Percentiles rank a stretch among this genome's conserved stretches.
These are phyloP conservation scores for Linanthus parryae DNA, from an alignment of 148 eudicot species.

Conservation along the genomic window DNA sequence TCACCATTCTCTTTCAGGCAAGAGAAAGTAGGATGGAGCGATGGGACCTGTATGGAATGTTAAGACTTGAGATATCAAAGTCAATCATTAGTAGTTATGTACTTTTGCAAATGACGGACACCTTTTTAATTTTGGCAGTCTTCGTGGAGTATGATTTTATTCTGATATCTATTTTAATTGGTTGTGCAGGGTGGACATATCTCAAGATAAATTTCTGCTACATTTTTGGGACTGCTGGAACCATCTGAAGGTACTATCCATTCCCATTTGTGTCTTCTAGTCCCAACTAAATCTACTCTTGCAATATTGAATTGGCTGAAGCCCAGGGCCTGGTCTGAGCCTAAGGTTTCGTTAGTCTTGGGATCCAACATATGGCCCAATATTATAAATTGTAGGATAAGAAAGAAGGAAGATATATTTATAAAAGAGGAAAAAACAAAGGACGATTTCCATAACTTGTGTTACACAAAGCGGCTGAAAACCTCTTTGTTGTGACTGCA, in stretches of 20 bases:
- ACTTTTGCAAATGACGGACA: background rate
- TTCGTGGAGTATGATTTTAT: background rate
- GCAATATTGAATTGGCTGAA: too few relatives aligned
- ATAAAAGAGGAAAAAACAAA: background rate
- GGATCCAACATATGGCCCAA: background rate
- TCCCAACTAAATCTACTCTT: too few relatives aligned
- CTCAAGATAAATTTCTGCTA: constrained; percentile 58
- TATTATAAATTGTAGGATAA: too few relatives aligned
- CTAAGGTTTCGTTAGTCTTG: background rate
- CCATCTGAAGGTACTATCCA: constrained; percentile 60
- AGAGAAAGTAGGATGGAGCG: background rate
- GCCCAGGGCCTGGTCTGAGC: background rate
- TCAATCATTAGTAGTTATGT: background rate
- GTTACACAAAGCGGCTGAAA: too few relatives aligned
- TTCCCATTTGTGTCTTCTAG: constrained; percentile 4
- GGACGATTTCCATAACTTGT: too few relatives aligned
- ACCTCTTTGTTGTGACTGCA: too few relatives aligned
- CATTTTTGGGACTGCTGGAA: constrained; percentile 92
- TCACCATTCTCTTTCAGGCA: too few relatives aligned
- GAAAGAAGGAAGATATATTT: background rate
- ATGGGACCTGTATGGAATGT: background rate
- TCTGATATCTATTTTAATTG: constrained; percentile 12
- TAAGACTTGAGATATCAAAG: background rate
- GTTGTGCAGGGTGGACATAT: constrained; percentile 55
- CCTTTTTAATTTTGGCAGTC: background rate